These are phyloP conservation scores for Trichocomaceae sp. DNA, from an alignment of 2,329 filamentous ascomycete genomes.

Conservation along the genomic window DNA sequence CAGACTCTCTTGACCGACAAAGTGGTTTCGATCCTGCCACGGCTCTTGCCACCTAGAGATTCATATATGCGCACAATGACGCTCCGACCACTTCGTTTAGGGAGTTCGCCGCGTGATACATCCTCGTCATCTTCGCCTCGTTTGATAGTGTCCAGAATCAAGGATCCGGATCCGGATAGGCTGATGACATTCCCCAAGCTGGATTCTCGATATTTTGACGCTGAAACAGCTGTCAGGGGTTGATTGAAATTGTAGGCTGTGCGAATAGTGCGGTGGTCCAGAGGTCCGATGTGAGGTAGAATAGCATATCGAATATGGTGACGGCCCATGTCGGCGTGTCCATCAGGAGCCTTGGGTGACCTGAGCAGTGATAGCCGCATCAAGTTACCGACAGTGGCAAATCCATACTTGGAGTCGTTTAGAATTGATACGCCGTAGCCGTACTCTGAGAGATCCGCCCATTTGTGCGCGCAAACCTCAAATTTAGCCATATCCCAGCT, in stretches of 20 bases:
- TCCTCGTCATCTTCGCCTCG: constrained; percentile 84
- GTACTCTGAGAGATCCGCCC: constrained; percentile 81
- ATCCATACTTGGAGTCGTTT: constrained; percentile 94
- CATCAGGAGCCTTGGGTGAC: constrained; percentile 86
- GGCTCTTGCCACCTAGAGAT: constrained; percentile 71
- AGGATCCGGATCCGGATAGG: constrained; percentile 58
- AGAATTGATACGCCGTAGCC: constrained; percentile 87
- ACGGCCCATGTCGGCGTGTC: constrained; percentile 85
- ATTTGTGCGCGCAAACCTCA: constrained; percentile 93
- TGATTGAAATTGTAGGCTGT: constrained; percentile 89
- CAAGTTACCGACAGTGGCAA: constrained; percentile 77
- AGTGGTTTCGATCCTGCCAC: constrained; percentile 61
- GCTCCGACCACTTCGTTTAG: constrained; percentile 63
- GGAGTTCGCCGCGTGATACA: constrained; percentile 52
- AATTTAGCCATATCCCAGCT: constrained; percentile 97
- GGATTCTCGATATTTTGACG: constrained; percentile 20
- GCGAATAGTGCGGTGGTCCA: constrained; percentile 68
- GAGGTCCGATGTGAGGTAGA: constrained; percentile 68
- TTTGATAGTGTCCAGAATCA: constrained; percentile 86
- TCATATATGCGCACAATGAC: constrained; percentile 85
- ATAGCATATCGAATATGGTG: constrained; percentile 88
- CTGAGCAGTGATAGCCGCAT: constrained; percentile 86
- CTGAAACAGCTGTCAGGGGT: constrained; percentile 54
- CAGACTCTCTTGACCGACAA: constrained; percentile 68
- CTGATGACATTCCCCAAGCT: constrained; percentile 44